phyloP scores from a whole-genome alignment of 1,139 yeast genomes.

The Scheffersomyces stambukii region DNA sequence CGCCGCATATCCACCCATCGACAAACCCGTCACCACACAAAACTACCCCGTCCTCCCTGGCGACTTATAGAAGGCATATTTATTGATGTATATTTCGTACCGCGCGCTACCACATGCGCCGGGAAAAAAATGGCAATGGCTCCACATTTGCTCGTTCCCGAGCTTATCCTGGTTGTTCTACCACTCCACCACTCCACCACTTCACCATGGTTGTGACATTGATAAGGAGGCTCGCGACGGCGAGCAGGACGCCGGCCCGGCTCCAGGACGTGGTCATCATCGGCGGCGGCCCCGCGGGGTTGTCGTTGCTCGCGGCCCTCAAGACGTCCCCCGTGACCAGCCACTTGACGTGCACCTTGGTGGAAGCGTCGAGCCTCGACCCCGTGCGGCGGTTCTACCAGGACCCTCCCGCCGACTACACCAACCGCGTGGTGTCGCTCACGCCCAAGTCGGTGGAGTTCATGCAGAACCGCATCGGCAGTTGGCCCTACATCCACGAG shows the following conservation, averaged over 20 bases:
- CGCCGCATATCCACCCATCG: no score
- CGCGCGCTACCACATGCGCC: no score
- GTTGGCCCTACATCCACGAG: slow-evolving; percentile 64
- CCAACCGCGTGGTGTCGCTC: slow-evolving; percentile 80
- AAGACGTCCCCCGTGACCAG: slow-evolving; percentile 60
- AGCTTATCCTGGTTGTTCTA: no score
- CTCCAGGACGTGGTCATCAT: slow-evolving; percentile 75
- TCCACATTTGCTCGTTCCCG: no score
- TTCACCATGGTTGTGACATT: slow-evolving; percentile 4
- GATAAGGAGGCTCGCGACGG: slow-evolving; percentile 7
- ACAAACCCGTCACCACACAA: no score
- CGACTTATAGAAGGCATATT: no score
- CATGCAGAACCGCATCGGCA: slow-evolving; percentile 61
- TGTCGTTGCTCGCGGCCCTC: slow-evolving; percentile 78
- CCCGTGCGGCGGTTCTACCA: slow-evolving; percentile 49
- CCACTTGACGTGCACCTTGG: slow-evolving; percentile 58
- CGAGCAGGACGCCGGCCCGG: slow-evolving; percentile 8
- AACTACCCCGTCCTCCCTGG: no score
- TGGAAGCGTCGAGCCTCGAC: slow-evolving; percentile 67
- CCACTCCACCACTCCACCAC: no score
- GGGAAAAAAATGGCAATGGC: no score
- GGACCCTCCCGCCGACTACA: slow-evolving; percentile 55
- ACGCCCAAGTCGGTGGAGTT: slow-evolving; percentile 77
- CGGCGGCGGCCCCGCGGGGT: slow-evolving; percentile 98
- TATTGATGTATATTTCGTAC: no score